These are phyloP conservation scores for Achlya hypogyna DNA, from an alignment of 352 stramenopile species.

Conservation along the genomic window DNA sequence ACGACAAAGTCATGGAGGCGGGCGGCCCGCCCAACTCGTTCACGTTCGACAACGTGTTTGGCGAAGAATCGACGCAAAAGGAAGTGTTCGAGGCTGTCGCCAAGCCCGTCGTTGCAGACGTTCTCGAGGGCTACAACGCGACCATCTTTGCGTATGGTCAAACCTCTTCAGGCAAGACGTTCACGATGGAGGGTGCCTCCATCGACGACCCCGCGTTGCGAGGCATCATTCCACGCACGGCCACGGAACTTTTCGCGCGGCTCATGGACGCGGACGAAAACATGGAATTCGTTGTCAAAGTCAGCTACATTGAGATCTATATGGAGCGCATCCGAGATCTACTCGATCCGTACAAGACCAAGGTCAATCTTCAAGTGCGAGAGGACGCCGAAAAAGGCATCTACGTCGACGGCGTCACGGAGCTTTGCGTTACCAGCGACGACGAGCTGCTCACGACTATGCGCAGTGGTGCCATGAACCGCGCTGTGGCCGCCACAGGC, in stretches of 20 bases:
- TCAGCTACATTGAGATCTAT: slow-evolving; percentile 96
- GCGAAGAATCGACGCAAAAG: slow-evolving; percentile 82
- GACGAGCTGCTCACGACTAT: slow-evolving; percentile 84
- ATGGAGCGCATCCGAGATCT: slow-evolving; percentile 92
- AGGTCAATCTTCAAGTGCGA: slow-evolving; percentile 85
- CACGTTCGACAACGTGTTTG: slow-evolving; percentile 89
- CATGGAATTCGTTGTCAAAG: slow-evolving; percentile 89
- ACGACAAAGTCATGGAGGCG: slow-evolving; percentile 9
- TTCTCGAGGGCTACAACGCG: slow-evolving; percentile 89
- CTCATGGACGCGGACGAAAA: slow-evolving; percentile 82
- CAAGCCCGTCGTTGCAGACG: slow-evolving; percentile 74
- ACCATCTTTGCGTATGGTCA: slow-evolving; percentile 93
- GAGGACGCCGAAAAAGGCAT: slow-evolving; percentile 85
- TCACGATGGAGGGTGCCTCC: slow-evolving; percentile 79
- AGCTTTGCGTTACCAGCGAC: slow-evolving; percentile 88
- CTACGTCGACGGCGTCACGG: slow-evolving; percentile 90
- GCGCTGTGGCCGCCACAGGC: slow-evolving; percentile 81
- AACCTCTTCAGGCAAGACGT: slow-evolving; percentile 83
- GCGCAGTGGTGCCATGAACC: slow-evolving; percentile 66
- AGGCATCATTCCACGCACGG: slow-evolving; percentile 83
- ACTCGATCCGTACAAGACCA: slow-evolving; percentile 85
- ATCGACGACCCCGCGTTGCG: slow-evolving; percentile 81
- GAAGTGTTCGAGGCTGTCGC: slow-evolving; percentile 86
- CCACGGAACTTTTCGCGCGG: slow-evolving; percentile 82
- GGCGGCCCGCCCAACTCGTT: slow-evolving; percentile 38